Conservation (phyloP, 1,139 yeast species). For the Taphrina communis region DNA sequence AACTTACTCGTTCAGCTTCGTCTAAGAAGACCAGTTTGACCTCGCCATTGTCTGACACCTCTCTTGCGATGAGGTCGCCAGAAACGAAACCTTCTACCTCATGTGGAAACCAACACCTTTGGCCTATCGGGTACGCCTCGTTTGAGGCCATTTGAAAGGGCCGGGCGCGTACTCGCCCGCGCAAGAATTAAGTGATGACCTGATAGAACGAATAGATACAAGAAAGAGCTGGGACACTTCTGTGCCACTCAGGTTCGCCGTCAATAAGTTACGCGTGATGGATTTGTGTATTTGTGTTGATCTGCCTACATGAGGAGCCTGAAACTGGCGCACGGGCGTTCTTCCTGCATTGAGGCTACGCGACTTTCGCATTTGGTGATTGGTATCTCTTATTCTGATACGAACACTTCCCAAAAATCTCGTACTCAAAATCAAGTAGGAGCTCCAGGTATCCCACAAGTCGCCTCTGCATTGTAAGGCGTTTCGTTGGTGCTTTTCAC, state of each 20-base stretch:
- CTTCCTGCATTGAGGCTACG: slow-evolving; percentile 8
- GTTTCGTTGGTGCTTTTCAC: slow-evolving; percentile 16
- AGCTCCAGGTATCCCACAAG: slow-evolving; percentile 1
- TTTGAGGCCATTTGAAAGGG: background rate
- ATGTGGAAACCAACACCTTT: slow-evolving; percentile 94
- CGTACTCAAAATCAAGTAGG: background rate
- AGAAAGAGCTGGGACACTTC: background rate
- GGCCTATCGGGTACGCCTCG: slow-evolving; percentile 33
- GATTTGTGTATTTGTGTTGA: background rate
- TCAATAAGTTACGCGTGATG: background rate
- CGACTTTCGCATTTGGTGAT: background rate
- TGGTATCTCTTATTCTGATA: background rate
- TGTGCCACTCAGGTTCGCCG: background rate
- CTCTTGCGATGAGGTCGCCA: slow-evolving; percentile 68
- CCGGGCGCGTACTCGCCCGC: background rate
- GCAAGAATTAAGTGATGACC: background rate
- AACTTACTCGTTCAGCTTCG: slow-evolving; percentile 60
- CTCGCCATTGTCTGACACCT: slow-evolving; percentile 54
- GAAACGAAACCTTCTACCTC: slow-evolving; percentile 90
- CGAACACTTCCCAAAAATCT: background rate
- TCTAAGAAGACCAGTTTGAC: slow-evolving; percentile 65
- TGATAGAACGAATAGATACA: background rate
- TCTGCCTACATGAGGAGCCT: background rate
- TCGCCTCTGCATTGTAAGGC: slow-evolving; percentile 1
- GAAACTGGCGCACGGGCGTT: slow-evolving; percentile 8